phyloP scores from a whole-genome alignment of 257 asterid genomes.

The Nyctanthes arbortristis region DNA sequence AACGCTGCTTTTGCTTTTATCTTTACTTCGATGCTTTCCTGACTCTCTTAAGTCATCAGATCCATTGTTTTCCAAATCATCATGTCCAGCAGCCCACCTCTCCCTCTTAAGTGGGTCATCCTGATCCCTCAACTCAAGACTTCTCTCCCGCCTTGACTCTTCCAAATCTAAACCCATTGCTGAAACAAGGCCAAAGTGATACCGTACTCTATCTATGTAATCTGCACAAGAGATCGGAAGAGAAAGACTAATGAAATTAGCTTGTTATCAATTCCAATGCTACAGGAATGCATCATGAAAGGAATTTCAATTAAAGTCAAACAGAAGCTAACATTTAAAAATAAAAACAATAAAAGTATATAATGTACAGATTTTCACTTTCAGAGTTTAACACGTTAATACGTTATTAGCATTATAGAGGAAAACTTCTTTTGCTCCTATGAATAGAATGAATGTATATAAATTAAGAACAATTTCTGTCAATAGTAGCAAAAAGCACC shows the following conservation, averaged over 20 bases:
- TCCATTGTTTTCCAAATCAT: slow-evolving; percentile 48
- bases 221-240: background rate
- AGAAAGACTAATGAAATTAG: background rate
- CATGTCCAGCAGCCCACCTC: slow-evolving; percentile 58
- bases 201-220: slow-evolving; percentile 13
- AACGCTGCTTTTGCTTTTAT: slow-evolving; percentile 56
- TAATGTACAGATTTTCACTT: background rate
- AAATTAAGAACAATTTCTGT: background rate
- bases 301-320: background rate
- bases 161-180: slow-evolving; percentile 43
- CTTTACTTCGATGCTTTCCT: slow-evolving; percentile 60
- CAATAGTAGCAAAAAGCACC: no score
- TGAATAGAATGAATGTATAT: no score
- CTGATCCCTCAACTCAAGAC: slow-evolving; percentile 51
- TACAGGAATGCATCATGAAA: background rate
- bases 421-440: background rate
- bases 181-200: slow-evolving; percentile 3
- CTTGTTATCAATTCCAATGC: background rate
- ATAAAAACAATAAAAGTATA: background rate
- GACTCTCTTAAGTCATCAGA: slow-evolving; percentile 49
- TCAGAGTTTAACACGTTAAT: background rate
- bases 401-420: background rate
- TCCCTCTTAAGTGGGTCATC: slow-evolving; percentile 52
- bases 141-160: slow-evolving; percentile 46
- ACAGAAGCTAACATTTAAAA: background rate